Base-by-base conservation (phyloP, 805 yeast species). In the Teunomyces pallodes region DNA sequence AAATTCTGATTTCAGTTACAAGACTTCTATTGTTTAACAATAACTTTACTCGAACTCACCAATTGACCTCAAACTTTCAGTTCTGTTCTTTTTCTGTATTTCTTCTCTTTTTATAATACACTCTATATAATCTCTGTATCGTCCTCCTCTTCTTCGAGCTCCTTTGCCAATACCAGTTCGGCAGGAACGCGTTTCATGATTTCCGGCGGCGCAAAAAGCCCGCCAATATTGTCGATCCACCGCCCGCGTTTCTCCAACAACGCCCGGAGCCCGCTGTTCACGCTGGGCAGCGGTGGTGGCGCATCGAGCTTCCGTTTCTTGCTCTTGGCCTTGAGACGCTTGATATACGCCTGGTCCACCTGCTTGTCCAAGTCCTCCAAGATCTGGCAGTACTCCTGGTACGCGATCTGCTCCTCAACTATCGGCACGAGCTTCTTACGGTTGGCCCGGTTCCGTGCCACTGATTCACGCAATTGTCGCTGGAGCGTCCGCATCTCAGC, bases 321-420 rank as follows among this genome's bases (percentile, higher is more conserved):
- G 59, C 79, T 86, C 48, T 90, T 84, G 6, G 83, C 89, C 57
- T 90, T 82, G 47, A 87, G 78, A 50, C 97, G 75, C 65, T 90
- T 87, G 53, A 87, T 70, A 62, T 91, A 94, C 16, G 96, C 91
- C 65, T 89, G 97, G 63, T 94, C 99, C 32, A 94, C 91, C 67
- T 94, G 99, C 64, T 92, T 94, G 65, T 94, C 97, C 55, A 94
- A 74, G 62, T 94, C 98, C 48, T 94, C 98, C 50, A 90, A 67
- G 46, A 94, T 91, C 9, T 92, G 86, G 49, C 84, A 75, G 65
- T 89, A 94, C 65, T 94, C 99, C 64, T 92, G 97, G 83, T 91
- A 94, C 26, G 97, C 96, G 58, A 94, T 75, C 57, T 88, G 96
- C 54, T 87, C 94, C 56, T 90, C 92, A 12, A 94, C 77, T 0